A percentile compares a stretch with the other conserved stretches of the same genome.
phyloP scores from a whole-genome alignment of 495 filamentous ascomycete species.

The Usnea hakonensis region DNA sequence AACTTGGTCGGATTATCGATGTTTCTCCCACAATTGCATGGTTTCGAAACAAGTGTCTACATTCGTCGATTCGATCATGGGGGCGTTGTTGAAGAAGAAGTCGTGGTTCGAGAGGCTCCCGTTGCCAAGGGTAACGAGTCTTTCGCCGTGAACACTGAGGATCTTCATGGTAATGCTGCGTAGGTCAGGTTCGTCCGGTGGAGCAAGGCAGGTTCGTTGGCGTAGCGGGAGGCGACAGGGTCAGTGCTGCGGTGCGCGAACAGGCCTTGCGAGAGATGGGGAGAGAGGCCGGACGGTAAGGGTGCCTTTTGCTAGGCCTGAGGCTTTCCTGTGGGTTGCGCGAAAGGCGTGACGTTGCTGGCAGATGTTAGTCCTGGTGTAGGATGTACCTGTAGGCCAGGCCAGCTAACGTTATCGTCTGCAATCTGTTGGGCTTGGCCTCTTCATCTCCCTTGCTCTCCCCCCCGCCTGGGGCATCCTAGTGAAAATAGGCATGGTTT shows the following conservation, averaged over 20 bases:
- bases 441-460: conserved; percentile 18
- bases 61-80: conserved; percentile 20
- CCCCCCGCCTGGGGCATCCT: conserved; percentile 22
- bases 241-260: conserved; percentile 14
- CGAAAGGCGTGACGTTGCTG: conserved; percentile 24
- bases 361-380: neutral
- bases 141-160: conserved; percentile 9
- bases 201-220: conserved; percentile 18
- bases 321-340: conserved; percentile 22
- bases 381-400: no score
- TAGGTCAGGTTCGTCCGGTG: conserved; percentile 18
- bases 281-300: conserved; percentile 18
- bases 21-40: conserved; percentile 16
- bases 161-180: conserved; percentile 15
- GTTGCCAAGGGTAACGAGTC: conserved; percentile 6
- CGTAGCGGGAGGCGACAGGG: neutral
- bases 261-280: conserved; percentile 22
- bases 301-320: conserved; percentile 25
- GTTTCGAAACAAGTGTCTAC: conserved; percentile 17
- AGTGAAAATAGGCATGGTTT: conserved; percentile 13
- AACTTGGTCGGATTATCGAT: conserved; percentile 11
- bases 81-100: conserved; percentile 22
- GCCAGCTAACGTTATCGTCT: conserved; percentile 9
- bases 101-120: conserved; percentile 8
- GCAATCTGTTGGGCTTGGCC: conserved; percentile 18